phyloP scores from a whole-genome alignment of 2,329 filamentous ascomycete genomes.

The Ploettnerulaceae sp. region DNA sequence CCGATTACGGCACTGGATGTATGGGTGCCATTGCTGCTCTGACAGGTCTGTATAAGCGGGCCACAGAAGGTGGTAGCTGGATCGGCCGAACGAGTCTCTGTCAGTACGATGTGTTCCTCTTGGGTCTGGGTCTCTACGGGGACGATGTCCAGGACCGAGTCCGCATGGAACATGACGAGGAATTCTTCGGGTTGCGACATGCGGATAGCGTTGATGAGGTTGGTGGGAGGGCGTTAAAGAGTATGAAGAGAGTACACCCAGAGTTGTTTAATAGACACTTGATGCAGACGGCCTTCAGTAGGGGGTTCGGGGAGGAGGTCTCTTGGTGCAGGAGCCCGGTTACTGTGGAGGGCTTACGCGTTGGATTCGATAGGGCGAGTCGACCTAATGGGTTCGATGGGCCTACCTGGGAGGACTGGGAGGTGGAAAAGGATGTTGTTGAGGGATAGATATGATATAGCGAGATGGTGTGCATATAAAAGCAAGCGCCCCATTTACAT shows the following conservation, averaged over 20 bases:
- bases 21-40: conserved; percentile 66
- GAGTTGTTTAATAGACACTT: conserved; percentile 31
- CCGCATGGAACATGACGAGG: conserved; percentile 19
- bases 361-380: conserved; percentile 30
- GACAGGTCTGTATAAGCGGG: conserved; percentile 57
- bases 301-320: conserved; percentile 31
- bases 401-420: conserved; percentile 40
- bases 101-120: conserved; percentile 64
- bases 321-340: conserved; percentile 30
- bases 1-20: conserved; percentile 66
- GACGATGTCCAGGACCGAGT: conserved; percentile 44
- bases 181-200: conserved; percentile 31
- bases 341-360: conserved; percentile 28
- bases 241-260: conserved; percentile 29
- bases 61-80: conserved; percentile 61
- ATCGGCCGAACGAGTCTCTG: conserved; percentile 58
- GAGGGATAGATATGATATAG: conserved; percentile 24
- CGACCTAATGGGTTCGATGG: conserved; percentile 48
- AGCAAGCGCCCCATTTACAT: background rate
- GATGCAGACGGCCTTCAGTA: conserved; percentile 29
- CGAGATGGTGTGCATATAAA: background rate
- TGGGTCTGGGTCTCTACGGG: conserved; percentile 54
- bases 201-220: conserved; percentile 33
- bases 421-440: conserved; percentile 24
- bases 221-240: conserved; percentile 27